phyloP scores from a whole-genome alignment of 1,284 basidiomycete species.

The Pholiota adiposa region DNA sequence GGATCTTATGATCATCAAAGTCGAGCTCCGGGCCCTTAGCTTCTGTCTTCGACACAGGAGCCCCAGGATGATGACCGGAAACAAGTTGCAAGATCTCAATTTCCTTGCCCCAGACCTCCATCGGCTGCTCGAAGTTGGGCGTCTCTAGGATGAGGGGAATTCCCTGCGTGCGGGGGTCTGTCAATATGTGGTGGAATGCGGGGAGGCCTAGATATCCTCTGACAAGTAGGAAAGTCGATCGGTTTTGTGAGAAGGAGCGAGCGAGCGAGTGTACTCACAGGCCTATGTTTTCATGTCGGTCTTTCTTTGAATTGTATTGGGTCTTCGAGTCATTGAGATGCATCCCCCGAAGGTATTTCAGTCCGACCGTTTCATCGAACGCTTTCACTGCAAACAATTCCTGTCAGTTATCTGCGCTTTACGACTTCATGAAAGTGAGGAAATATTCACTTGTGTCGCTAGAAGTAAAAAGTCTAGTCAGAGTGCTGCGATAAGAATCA shows the following conservation, averaged over 20 bases:
- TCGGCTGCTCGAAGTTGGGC: constrained; percentile 61
- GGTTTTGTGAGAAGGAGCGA: no score
- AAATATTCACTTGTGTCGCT: constrained; percentile 38
- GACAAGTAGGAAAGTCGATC: not conserved
- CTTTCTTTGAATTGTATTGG: constrained; percentile 65
- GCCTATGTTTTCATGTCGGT: constrained; percentile 87
- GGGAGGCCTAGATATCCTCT: constrained; percentile 72
- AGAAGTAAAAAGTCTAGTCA: not conserved
- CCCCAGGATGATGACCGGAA: constrained; percentile 28
- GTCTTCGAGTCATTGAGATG: constrained; percentile 87
- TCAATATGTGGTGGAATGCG: constrained; percentile 71
- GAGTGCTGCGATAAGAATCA: not conserved
- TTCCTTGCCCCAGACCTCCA: constrained; percentile 73
- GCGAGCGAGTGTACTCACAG: constrained; percentile 56
- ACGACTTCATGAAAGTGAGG: no score
- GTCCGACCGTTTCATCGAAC: constrained; percentile 72
- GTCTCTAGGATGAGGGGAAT: constrained; percentile 88
- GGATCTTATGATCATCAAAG: constrained; percentile 22
- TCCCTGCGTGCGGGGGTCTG: constrained; percentile 67
- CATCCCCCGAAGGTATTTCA: constrained; percentile 77
- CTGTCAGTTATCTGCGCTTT: no score
- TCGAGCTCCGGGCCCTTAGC: not conserved
- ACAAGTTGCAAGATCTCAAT: constrained; percentile 62
- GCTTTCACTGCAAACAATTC: no score
- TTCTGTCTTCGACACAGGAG: not conserved